Base-by-base conservation (phyloP, 805 yeast genomes). In the Ogataea chonburiensis region DNA sequence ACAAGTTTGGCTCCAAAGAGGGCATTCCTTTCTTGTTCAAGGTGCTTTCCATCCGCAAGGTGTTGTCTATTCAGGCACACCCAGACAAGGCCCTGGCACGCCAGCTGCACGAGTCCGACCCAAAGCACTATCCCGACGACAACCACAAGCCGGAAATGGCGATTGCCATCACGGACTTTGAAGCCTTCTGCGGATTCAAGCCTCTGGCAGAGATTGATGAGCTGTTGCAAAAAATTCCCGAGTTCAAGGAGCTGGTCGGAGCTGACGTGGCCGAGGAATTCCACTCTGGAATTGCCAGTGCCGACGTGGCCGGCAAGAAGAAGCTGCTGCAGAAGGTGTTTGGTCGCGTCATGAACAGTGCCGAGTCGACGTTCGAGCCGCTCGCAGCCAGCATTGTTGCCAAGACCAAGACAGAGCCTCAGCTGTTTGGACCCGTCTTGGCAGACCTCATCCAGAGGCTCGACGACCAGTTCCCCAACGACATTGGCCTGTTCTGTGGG, bases 131-230 rank as follows among this genome's bases (percentile, higher is more conserved):
- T 61, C 98, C 98, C 3, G 98, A 93, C 66, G 95, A 82, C 61
- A 93, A 93, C 69, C 98, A 93, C 67, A 93, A 93, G 70, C 98
- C 98, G n/a, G 98, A 93, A 64, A 93, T 93, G 98, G 98, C 98
- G 33, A 78, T 93, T 56, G 98, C 98, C 7, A 80, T 93, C 36
- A 89, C 98, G 15, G 86, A 78, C 43, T 93, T 93, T 54, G 98
- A 93, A 68, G 98, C 97, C 0, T 91, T 93, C 66, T 93, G 98
- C 65, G 98, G 98, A 0, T 93, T 93, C 70, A 82, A 93, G 59
- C 98, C 98, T 14, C 74, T 89, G 54, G 72, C 69, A 22, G 83
- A 88, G 64, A 74, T 93, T 49, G 81, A 81, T 31, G 68, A 68
- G 28, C 79, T 86, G 45, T 71, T 93, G 53, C 56, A 70, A 40